These are phyloP conservation scores for Melastoma malabathricum DNA, from an alignment of 345 rosid species.

Conservation along the genomic window DNA sequence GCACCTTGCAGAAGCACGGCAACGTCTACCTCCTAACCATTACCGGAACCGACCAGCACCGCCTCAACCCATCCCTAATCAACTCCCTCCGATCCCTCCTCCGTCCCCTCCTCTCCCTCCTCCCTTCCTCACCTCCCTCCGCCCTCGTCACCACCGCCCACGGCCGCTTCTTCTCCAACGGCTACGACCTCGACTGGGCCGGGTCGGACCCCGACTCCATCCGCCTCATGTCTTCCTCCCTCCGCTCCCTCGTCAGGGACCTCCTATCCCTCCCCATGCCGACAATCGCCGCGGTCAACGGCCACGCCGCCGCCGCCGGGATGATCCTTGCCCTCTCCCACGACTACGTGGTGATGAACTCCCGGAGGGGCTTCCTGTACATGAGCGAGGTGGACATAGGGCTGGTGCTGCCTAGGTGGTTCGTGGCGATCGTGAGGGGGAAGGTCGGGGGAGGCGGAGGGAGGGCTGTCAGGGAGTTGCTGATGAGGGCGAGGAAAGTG, in stretches of 20 bases:
- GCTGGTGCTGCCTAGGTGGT: constrained; percentile 27
- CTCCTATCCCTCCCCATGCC: constrained; percentile 60
- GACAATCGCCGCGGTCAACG: constrained; percentile 46
- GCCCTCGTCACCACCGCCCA: constrained; percentile 52
- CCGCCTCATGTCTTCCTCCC: constrained; percentile 21
- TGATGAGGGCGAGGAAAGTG: constrained; percentile 39
- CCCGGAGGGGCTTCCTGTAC: constrained; percentile 55
- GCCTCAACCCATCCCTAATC: constrained; percentile 36
- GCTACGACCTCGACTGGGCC: constrained; percentile 58
- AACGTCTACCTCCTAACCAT: constrained; percentile 35
- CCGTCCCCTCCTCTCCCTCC: constrained; percentile 23
- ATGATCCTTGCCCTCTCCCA: constrained; percentile 41
- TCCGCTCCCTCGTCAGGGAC: constrained; percentile 30
- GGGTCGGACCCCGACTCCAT: constrained; percentile 15
- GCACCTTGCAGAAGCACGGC: constrained; percentile 45
- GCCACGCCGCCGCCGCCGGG: constrained; percentile 76
- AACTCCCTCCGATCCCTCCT: constrained; percentile 30
- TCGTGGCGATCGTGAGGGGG: constrained; percentile 19
- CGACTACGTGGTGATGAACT: constrained; percentile 51
- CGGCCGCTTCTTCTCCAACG: constrained; percentile 84
- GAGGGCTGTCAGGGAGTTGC: constrained; percentile 24
- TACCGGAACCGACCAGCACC: constrained; percentile 51
- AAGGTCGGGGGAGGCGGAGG: constrained; percentile 25
- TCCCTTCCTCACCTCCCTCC: constrained; percentile 22
- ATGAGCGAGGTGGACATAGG: constrained; percentile 65